Percentiles rank a stretch among this genome's conserved stretches.
These are phyloP conservation scores for Podila epicladia DNA, from an alignment of 192 early-diverging fungal genomes.

Conservation along the genomic window DNA sequence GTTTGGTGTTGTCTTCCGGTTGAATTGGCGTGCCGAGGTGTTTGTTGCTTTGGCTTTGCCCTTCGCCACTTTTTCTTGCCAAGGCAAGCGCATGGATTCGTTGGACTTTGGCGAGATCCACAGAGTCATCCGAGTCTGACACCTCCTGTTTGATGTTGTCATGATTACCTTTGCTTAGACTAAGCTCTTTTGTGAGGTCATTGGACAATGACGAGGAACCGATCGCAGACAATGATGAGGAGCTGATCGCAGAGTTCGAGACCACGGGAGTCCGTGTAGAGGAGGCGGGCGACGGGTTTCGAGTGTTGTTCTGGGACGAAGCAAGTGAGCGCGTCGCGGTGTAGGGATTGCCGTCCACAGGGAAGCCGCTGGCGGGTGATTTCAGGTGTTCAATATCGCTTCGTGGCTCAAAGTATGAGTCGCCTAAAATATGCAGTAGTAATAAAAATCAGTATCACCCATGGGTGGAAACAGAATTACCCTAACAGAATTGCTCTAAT, in stretches of 20 bases:
- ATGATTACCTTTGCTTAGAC: not conserved
- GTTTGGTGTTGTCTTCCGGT: not conserved
- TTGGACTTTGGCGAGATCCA: not conserved
- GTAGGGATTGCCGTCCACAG: conserved; percentile 15
- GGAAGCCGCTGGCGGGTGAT: conserved; percentile 2
- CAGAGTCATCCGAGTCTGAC: not conserved
- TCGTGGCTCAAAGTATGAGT: conserved; percentile 4
- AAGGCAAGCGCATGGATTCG: not conserved
- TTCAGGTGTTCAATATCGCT: not conserved
- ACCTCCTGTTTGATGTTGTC: not conserved
- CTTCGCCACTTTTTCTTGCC: not conserved
- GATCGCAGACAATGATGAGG: no score
- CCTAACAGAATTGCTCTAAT: not conserved
- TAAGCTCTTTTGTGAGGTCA: not conserved
- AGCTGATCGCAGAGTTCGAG: no score
- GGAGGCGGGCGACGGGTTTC: not conserved
- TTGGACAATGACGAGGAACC: not conserved
- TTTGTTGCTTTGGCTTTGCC: not conserved
- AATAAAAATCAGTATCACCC: not conserved
- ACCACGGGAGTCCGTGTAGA: no score
- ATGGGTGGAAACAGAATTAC: not conserved
- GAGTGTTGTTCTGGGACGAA: not conserved
- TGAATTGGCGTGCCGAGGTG: not conserved
- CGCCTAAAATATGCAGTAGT: not conserved
- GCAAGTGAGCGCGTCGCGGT: not conserved